phyloP scores from a whole-genome alignment of 208 protist genomes.

The Leishmania amazonensis region DNA sequence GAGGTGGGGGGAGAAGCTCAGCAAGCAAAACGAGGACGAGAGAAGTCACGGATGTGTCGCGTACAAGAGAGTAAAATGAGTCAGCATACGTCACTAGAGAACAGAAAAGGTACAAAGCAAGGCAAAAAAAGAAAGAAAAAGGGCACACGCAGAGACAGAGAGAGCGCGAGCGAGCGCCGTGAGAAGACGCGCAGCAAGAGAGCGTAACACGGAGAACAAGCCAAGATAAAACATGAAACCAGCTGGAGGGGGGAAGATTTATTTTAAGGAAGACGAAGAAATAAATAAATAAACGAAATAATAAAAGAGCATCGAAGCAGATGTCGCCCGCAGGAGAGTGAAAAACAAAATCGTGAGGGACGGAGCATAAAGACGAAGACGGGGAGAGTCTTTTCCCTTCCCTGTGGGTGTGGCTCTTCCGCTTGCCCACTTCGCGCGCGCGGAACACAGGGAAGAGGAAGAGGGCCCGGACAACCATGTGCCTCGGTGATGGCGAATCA shows the following conservation, averaged over 20 bases:
- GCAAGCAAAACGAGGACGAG: too few species aligned
- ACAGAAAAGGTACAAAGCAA: neutral
- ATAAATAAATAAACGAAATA: neutral
- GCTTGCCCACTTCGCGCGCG: neutral
- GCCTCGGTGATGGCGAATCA: neutral
- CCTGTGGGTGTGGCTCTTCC: neutral
- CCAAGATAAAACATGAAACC: conserved; percentile 5
- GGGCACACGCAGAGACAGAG: neutral
- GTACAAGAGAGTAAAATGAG: neutral
- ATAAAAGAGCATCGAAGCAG: neutral
- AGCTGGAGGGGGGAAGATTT: neutral
- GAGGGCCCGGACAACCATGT: neutral
- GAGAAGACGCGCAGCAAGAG: neutral
- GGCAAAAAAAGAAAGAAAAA: neutral
- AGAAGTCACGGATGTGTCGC: neutral
- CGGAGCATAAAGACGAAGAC: neutral
- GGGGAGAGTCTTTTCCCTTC: neutral
- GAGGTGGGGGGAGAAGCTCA: too few species aligned
- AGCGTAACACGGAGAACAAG: neutral
- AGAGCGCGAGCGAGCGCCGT: conserved; percentile 17
- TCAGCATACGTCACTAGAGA: too few species aligned
- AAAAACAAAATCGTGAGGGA: neutral
- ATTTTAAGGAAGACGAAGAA: neutral
- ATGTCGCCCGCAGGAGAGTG: neutral
- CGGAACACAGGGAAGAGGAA: neutral